Percentiles rank a stretch among this genome's conserved stretches.
Conservation (phyloP, 176 grass and related monocot genomes). For the Oryza coarctata region DNA sequence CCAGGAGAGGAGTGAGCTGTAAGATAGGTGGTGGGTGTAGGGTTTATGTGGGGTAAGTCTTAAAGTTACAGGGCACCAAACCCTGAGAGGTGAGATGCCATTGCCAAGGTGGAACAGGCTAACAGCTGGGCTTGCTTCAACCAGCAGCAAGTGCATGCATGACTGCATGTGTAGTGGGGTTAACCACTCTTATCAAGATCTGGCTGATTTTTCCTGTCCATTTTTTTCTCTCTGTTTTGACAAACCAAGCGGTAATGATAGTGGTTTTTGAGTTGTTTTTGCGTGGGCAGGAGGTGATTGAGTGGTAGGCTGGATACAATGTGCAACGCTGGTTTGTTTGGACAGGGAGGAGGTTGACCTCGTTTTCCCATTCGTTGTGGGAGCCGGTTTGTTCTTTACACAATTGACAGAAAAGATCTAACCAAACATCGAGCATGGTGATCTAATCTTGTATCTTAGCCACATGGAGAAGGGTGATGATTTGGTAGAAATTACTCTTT, state of each 20-base stretch:
- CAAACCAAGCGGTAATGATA: constrained; percentile 27
- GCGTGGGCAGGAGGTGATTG: neutral
- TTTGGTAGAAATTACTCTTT: neutral
- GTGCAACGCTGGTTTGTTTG: neutral
- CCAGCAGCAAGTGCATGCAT: constrained; percentile 27
- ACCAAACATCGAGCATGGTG: neutral
- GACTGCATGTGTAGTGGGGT: neutral
- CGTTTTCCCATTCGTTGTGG: neutral
- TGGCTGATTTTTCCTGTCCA: neutral
- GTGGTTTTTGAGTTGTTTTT: constrained; percentile 17
- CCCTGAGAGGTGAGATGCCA: constrained; percentile 30
- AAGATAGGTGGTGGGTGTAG: constrained; percentile 42
- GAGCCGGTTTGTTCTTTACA: constrained; percentile 9
- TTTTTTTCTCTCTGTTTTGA: constrained; percentile 7
- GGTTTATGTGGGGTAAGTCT: constrained; percentile 41
- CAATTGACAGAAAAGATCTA: neutral
- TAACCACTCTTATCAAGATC: neutral
- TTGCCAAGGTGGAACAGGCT: constrained; percentile 56
- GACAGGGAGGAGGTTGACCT: neutral
- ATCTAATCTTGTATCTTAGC: constrained; percentile 14
- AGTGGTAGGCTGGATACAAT: constrained; percentile 25
- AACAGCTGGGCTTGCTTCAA: constrained; percentile 54
- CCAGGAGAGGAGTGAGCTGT: constrained; percentile 32
- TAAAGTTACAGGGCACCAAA: constrained; percentile 56
- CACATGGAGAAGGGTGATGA: neutral